phyloP scores from a whole-genome alignment of 1,139 yeast species.

The Pichia sp. region DNA sequence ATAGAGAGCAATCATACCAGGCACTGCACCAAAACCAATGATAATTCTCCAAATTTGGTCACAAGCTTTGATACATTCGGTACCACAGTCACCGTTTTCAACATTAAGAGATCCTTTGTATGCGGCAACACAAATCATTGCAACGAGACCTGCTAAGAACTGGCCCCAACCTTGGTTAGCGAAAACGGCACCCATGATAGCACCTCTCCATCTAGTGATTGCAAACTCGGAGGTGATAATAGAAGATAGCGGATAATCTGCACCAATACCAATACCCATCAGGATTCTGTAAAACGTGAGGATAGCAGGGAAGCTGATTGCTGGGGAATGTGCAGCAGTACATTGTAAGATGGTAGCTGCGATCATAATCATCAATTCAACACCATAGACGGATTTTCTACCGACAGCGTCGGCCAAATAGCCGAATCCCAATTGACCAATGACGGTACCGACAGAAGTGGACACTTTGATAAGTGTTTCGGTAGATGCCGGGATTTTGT shows the following conservation, averaged over 20 bases:
- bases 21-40: conserved; percentile 83
- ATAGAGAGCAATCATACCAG: conserved; percentile 76
- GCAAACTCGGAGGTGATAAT: conserved; percentile 85
- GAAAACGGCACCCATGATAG: conserved; percentile 88
- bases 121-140: conserved; percentile 63
- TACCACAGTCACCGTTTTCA: conserved; percentile 47
- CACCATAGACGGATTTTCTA: conserved; percentile 82
- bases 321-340: conserved; percentile 62
- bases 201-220: conserved; percentile 94
- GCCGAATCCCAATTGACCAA: conserved; percentile 89
- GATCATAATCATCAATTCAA: conserved; percentile 78
- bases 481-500: conserved; percentile 59
- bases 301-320: conserved; percentile 64
- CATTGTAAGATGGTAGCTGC: conserved; percentile 74
- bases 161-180: conserved; percentile 95
- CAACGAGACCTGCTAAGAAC: conserved; percentile 73
- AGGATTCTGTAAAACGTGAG: conserved; percentile 70
- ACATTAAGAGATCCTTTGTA: conserved; percentile 57
- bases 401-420: conserved; percentile 78
- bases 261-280: conserved; percentile 98
- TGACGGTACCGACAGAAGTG: conserved; percentile 89
- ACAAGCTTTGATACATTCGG: conserved; percentile 58
- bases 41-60: conserved; percentile 94
- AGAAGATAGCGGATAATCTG: conserved; percentile 97
- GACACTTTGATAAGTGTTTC: conserved; percentile 74